A percentile compares a stretch with the other conserved stretches of the same genome.
Conservation (phyloP, 768 basidiomycete genomes). For the Pleurotus cornucopiae region DNA sequence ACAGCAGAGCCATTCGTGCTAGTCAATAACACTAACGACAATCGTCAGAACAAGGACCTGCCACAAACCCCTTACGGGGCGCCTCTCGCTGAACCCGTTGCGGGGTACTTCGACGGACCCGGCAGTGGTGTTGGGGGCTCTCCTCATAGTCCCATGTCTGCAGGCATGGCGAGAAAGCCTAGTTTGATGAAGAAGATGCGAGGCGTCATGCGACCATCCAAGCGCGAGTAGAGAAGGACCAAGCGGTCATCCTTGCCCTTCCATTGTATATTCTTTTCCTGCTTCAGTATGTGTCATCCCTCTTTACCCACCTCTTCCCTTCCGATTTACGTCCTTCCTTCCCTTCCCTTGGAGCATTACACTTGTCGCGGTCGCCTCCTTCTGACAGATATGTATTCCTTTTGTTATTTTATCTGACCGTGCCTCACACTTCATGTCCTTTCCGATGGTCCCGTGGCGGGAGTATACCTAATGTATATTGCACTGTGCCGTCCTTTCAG, state of each 20-base stretch:
- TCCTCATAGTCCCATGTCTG: conserved; percentile 17
- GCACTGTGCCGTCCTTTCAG: conserved; percentile 16
- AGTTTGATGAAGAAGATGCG: conserved; percentile 81
- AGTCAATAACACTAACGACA: conserved; percentile 42
- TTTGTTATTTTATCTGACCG: conserved; percentile 10
- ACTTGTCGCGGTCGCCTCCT: background rate
- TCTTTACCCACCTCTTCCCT: background rate
- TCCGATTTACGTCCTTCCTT: background rate
- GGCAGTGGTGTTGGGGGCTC: conserved; percentile 15
- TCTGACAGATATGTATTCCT: background rate
- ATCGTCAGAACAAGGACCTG: conserved; percentile 51
- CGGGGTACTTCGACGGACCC: conserved; percentile 49
- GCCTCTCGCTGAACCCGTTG: conserved; percentile 27
- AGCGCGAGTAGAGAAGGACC: conserved; percentile 21
- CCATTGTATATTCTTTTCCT: background rate
- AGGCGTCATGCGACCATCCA: conserved; percentile 59
- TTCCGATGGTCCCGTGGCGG: conserved; percentile 13
- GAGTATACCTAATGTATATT: conserved; percentile 12
- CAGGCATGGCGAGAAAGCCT: conserved; percentile 63
- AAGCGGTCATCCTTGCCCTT: background rate
- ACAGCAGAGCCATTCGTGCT: conserved; percentile 56
- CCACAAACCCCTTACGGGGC: conserved; percentile 32
- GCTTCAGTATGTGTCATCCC: background rate
- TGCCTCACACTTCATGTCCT: no score
- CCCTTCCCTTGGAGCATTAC: conserved; percentile 3